Evolutionary conservation across 2,329 filamentous ascomycete species (phyloP).

Genomic region (Rutstroemia sp.): DNA sequence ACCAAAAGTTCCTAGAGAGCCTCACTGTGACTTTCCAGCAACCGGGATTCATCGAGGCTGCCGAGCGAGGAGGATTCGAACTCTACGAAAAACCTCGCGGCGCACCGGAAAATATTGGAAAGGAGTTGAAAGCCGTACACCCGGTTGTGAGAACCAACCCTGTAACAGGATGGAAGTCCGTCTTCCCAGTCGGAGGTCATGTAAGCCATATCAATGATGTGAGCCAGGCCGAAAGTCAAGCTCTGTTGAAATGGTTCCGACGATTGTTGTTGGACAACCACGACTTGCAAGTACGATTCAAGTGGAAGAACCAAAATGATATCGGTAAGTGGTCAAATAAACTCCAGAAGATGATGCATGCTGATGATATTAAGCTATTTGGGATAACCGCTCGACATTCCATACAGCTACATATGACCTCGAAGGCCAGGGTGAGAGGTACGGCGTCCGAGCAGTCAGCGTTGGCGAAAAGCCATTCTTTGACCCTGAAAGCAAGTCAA

Average conservation of each 20-base stretch:
- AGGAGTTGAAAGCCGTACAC: slow-evolving; percentile 41
- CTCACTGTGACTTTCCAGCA: slow-evolving; percentile 48
- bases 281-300: slow-evolving; percentile 43
- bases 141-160: slow-evolving; percentile 51
- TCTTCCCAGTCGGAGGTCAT: slow-evolving; percentile 46
- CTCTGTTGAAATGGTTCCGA: slow-evolving; percentile 45
- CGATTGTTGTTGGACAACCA: slow-evolving; percentile 46
- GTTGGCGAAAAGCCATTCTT: slow-evolving; percentile 45
- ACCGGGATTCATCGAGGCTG: slow-evolving; percentile 43
- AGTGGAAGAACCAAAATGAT: slow-evolving; percentile 32
- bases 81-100: slow-evolving; percentile 40
- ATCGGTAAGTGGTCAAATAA: slow-evolving; percentile 11
- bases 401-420: slow-evolving; percentile 50
- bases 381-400: slow-evolving; percentile 49
- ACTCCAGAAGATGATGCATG: too few relatives aligned
- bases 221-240: slow-evolving; percentile 39
- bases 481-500: slow-evolving; percentile 38
- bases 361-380: slow-evolving; percentile 36
- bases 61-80: slow-evolving; percentile 37
- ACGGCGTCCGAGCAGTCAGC: slow-evolving; percentile 40
- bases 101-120: slow-evolving; percentile 43
- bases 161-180: slow-evolving; percentile 49
- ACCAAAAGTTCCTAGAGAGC: slow-evolving; percentile 50
- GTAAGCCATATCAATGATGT: slow-evolving; percentile 45
- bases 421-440: slow-evolving; percentile 38